Conservation (phyloP, 2,329 filamentous ascomycete species). For the Penicillium occitanis region DNA sequence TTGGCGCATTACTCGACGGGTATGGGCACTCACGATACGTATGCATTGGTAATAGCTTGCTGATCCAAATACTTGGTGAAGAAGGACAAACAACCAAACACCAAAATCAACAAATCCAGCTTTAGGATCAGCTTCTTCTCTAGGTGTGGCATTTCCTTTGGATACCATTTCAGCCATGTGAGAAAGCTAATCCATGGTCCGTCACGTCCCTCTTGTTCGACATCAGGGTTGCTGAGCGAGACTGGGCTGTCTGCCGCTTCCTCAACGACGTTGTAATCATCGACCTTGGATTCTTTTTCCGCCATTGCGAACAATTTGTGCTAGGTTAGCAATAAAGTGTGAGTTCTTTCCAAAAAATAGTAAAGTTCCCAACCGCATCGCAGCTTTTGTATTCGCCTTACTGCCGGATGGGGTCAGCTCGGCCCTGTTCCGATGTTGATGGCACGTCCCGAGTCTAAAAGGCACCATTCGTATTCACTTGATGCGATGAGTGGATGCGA, state of each 20-base stretch:
- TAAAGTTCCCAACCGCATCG: not conserved
- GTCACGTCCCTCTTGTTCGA: slow-evolving; percentile 4
- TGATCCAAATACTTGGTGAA: slow-evolving; percentile 51
- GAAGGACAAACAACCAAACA: slow-evolving; percentile 46
- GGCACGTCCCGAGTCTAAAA: not conserved
- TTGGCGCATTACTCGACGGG: not conserved
- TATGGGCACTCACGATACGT: slow-evolving; percentile 24
- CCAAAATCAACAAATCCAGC: slow-evolving; percentile 49
- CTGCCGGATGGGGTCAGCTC: not conserved
- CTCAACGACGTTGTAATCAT: not conserved
- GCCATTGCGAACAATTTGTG: not conserved
- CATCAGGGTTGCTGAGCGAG: not conserved
- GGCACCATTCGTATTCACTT: not conserved
- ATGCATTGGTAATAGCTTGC: slow-evolving; percentile 51
- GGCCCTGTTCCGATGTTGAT: not conserved
- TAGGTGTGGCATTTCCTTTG: slow-evolving; percentile 21
- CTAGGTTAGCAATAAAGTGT: not conserved
- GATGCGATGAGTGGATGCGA: slow-evolving; percentile 7
- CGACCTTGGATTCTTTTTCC: not conserved
- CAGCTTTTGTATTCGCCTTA: not conserved
- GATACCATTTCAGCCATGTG: slow-evolving; percentile 23
- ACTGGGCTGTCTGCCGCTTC: not conserved
- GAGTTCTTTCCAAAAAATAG: not conserved
- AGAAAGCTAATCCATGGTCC: slow-evolving; percentile 23
- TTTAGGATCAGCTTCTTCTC: slow-evolving; percentile 51